Evolutionary conservation across 805 yeast genomes (phyloP).

Genomic region (Candida chauliodis): DNA sequence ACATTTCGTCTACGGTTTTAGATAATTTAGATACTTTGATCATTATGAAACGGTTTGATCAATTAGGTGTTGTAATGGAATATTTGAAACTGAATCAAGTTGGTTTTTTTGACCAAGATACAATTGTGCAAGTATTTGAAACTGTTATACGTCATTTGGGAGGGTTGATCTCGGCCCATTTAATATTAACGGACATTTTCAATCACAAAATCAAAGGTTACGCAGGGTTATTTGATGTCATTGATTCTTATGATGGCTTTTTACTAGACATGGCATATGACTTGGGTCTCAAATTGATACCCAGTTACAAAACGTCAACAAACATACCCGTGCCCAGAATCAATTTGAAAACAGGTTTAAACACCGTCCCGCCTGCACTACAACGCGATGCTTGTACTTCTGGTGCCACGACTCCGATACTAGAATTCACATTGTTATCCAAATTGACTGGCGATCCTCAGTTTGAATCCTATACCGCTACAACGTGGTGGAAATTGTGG

Average conservation of each 20-base stretch:
- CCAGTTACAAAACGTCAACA: slow-evolving; percentile 62
- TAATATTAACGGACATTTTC: slow-evolving; percentile 35
- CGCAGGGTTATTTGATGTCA: slow-evolving; percentile 23
- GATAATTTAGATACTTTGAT: slow-evolving; percentile 81
- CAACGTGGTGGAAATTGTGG: slow-evolving; percentile 73
- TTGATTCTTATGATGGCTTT: slow-evolving; percentile 60
- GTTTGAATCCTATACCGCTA: slow-evolving; percentile 59
- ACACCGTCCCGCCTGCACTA: slow-evolving; percentile 38
- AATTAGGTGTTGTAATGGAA: slow-evolving; percentile 37
- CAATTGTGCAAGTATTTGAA: slow-evolving; percentile 86
- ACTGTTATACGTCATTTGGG: slow-evolving; percentile 80
- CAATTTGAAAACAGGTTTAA: slow-evolving; percentile 56
- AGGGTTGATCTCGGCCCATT: slow-evolving; percentile 74
- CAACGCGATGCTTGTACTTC: slow-evolving; percentile 77
- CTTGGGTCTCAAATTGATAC: slow-evolving; percentile 65
- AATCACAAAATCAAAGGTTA: slow-evolving; percentile 23
- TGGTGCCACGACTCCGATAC: slow-evolving; percentile 79
- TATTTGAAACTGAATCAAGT: slow-evolving; percentile 37
- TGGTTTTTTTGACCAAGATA: slow-evolving; percentile 53
- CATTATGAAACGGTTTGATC: slow-evolving; percentile 59
- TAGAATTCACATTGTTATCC: slow-evolving; percentile 77
- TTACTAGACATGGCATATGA: slow-evolving; percentile 70
- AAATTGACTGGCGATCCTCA: slow-evolving; percentile 68
- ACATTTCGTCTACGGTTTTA: slow-evolving; percentile 70
- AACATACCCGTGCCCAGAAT: slow-evolving; percentile 80